Base-by-base conservation (phyloP, 805 yeast species). In the Barnettozyma sp. region DNA sequence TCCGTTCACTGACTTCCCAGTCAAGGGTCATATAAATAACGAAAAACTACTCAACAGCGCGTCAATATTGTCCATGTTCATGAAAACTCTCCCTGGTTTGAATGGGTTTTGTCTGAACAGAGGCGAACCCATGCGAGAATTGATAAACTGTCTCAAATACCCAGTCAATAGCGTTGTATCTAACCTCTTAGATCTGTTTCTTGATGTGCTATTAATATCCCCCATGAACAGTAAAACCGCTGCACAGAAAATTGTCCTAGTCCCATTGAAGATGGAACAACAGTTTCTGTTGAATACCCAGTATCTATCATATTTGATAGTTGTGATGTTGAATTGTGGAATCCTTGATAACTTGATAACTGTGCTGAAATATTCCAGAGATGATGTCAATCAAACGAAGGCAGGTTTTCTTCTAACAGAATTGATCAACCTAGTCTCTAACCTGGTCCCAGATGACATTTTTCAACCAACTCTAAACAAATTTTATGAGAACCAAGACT, bases 51-150 rank as follows among this genome's bases (percentile, higher is more conserved):
- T 79, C 39, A 71, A 68, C 40, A 63, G 76, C 11, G 73, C 87
- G 0, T 66, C 71, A 28, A 63, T 85, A 7, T 55, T 90, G 2
- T 60, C 82, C 0, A 54, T 71, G 4, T 60, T 84, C 17, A 58
- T 90, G 33, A 82, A 84, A 42, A 68, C 76, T 22, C 80, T 90
- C 76, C 67, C 82, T 10, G 99, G 98, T 0, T 50, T 87, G 9
- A 68, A 79, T 41, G 72, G 80, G 12, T 72, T 79, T 46, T 69
- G 82, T 1, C 65, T 71, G 38, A 64, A 78, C 44, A 60, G 75
- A 40, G 78, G 74, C 42, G 60, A 63, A 37, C 69, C 79, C 8
- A 52, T 88, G 16, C 63, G 60, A 27, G 73, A 75, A 35, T 59
- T 88, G 20, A 59, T 88, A 3, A 58, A 66, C 28, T 79, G 87